Evolutionary conservation across 306 rosid genomes (phyloP).

Genomic region (Parietaria judaica): DNA sequence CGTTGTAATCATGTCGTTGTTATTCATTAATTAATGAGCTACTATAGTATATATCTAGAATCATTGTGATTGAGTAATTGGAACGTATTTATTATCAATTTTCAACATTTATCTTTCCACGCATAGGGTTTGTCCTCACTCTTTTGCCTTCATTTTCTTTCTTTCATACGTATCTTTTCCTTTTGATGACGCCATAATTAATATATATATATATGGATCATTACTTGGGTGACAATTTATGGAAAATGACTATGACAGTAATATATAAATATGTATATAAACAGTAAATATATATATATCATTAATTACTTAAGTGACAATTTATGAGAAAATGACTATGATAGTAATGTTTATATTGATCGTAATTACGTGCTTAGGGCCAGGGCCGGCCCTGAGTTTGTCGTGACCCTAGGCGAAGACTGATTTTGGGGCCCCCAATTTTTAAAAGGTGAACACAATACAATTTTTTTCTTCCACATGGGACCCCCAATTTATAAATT

Average conservation of each 20-base stretch:
- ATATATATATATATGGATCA: no score
- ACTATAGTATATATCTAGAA: background rate
- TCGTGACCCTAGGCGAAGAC: no score
- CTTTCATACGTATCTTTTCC: background rate
- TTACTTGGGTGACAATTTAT: background rate
- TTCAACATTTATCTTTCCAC: background rate
- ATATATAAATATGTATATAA: no score
- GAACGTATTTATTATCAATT: background rate
- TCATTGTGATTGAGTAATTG: conserved; percentile 2
- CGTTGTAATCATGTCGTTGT: background rate
- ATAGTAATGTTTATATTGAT: no score
- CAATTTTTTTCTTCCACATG: no score
- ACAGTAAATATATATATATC: background rate
- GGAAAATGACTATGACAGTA: no score
- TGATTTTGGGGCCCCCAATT: no score
- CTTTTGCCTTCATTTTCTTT: background rate
- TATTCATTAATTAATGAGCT: background rate
- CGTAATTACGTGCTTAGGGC: no score
- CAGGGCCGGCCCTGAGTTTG: no score
- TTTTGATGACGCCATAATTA: background rate
- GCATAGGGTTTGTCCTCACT: conserved; percentile 14
- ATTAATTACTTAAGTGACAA: background rate
- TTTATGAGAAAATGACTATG: no score
- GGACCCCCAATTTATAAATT: no score
- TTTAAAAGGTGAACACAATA: no score